Percentiles rank a stretch among this genome's conserved stretches.
These are phyloP conservation scores for Mycena alexandri DNA, from an alignment of 768 basidiomycete genomes.

Conservation along the genomic window DNA sequence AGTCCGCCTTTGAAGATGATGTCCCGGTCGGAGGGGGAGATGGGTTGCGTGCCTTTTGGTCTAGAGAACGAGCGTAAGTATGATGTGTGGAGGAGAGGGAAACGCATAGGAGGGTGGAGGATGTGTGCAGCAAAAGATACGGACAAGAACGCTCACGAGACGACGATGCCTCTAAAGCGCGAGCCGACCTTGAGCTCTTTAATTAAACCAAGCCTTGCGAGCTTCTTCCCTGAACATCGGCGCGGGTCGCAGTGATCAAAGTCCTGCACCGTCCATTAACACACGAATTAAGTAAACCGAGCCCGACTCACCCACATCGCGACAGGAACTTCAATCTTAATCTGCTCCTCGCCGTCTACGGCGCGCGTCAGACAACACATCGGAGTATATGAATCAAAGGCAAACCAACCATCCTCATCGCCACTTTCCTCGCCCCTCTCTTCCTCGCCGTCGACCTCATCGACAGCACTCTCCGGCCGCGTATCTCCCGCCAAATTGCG, in stretches of 20 bases:
- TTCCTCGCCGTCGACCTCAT: constrained; percentile 56
- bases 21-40: constrained; percentile 88
- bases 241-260: constrained; percentile 98
- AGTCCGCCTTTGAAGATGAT: constrained; percentile 81
- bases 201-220: constrained; percentile 87
- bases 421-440: constrained; percentile 47
- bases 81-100: constrained; percentile 18
- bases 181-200: constrained; percentile 86
- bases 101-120: no score
- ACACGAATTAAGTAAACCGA: background rate
- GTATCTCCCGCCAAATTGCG: constrained; percentile 46
- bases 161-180: constrained; percentile 90
- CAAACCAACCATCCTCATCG: constrained; percentile 38
- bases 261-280: constrained; percentile 65
- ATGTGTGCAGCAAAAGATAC: constrained; percentile 2
- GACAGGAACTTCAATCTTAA: constrained; percentile 76
- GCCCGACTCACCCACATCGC: constrained; percentile 91
- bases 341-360: constrained; percentile 38
- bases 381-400: background rate
- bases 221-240: constrained; percentile 86
- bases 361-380: background rate
- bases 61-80: constrained; percentile 52
- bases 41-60: constrained; percentile 83
- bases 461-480: constrained; percentile 72
- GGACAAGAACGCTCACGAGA: constrained; percentile 76